Evolutionary conservation across 2,329 filamentous ascomycete genomes (phyloP).

Genomic region (Myriosclerotinia scirpicola): DNA sequence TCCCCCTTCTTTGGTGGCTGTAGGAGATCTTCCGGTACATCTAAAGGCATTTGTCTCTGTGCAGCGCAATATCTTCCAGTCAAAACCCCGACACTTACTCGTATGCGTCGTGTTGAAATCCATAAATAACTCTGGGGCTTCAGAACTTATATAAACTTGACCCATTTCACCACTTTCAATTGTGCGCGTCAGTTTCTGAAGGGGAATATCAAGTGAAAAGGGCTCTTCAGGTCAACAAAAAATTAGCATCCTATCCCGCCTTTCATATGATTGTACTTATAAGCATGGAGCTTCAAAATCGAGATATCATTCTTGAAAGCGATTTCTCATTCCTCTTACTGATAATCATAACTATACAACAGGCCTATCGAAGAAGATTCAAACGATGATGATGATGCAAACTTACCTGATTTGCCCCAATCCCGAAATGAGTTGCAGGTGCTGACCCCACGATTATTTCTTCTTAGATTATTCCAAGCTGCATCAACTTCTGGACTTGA

Average conservation of each 20-base stretch:
- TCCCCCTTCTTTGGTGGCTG: constrained; percentile 30
- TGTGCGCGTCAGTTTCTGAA: constrained; percentile 56
- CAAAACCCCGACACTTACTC: constrained; percentile 50
- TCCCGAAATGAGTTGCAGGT: background rate
- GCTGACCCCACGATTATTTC: constrained; percentile 1
- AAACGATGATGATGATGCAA: constrained; percentile 16
- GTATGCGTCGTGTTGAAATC: constrained; percentile 55
- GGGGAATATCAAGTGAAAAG: constrained; percentile 55
- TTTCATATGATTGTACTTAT: background rate
- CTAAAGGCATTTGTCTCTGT: constrained; percentile 45
- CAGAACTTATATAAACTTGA: constrained; percentile 52
- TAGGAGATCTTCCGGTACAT: constrained; percentile 35
- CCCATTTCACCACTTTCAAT: constrained; percentile 53
- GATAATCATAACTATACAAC: constrained; percentile 55
- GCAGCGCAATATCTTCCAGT: constrained; percentile 53
- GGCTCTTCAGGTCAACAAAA: constrained; percentile 35
- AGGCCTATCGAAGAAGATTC: constrained; percentile 53
- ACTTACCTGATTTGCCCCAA: background rate
- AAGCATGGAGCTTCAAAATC: constrained; percentile 49
- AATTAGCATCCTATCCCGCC: background rate
- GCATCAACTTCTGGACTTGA: constrained; percentile 4
- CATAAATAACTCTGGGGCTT: constrained; percentile 45
- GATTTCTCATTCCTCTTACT: constrained; percentile 45
- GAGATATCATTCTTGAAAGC: constrained; percentile 51
- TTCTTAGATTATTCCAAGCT: constrained; percentile 2